Conservation (phyloP, 169 alveolate species). For the Babesia divergens region DNA sequence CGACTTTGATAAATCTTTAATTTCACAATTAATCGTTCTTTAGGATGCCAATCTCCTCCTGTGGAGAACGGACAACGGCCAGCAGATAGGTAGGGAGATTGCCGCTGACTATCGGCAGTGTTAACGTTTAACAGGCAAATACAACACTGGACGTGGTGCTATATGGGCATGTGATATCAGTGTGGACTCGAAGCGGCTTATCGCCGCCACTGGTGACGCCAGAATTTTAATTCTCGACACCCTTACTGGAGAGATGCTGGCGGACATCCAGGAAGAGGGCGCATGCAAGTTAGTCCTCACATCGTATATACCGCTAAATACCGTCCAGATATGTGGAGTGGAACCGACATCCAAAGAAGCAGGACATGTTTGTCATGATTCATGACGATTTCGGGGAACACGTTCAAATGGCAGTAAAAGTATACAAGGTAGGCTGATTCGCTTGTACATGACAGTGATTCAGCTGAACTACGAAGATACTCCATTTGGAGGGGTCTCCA, state of each 20-base stretch:
- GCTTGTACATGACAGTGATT: slow-evolving; percentile 33
- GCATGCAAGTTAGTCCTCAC: slow-evolving; percentile 78
- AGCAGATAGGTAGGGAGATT: slow-evolving; percentile 72
- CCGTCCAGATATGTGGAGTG: slow-evolving; percentile 82
- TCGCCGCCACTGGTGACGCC: slow-evolving; percentile 85
- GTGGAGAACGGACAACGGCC: slow-evolving; percentile 81
- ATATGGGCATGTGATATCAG: slow-evolving; percentile 85
- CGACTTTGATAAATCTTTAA: background rate
- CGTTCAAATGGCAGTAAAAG: slow-evolving; percentile 70
- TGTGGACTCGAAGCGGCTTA: slow-evolving; percentile 75
- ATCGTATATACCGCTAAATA: background rate
- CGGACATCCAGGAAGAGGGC: slow-evolving; percentile 74
- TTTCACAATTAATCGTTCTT: background rate
- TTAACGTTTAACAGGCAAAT: slow-evolving; percentile 69
- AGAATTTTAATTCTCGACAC: slow-evolving; percentile 81
- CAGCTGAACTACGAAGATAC: slow-evolving; percentile 29
- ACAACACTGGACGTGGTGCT: slow-evolving; percentile 86
- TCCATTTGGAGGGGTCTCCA: slow-evolving; percentile 43
- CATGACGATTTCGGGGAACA: slow-evolving; percentile 80
- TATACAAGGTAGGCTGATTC: slow-evolving; percentile 69
- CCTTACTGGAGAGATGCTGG: slow-evolving; percentile 73
- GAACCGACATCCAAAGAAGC: slow-evolving; percentile 80
- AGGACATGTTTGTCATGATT: slow-evolving; percentile 78
- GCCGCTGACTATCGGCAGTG: background rate
- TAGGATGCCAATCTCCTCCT: slow-evolving; percentile 78